Base-by-base conservation (phyloP, 768 basidiomycete species). In the Gymnopilus junonius region DNA sequence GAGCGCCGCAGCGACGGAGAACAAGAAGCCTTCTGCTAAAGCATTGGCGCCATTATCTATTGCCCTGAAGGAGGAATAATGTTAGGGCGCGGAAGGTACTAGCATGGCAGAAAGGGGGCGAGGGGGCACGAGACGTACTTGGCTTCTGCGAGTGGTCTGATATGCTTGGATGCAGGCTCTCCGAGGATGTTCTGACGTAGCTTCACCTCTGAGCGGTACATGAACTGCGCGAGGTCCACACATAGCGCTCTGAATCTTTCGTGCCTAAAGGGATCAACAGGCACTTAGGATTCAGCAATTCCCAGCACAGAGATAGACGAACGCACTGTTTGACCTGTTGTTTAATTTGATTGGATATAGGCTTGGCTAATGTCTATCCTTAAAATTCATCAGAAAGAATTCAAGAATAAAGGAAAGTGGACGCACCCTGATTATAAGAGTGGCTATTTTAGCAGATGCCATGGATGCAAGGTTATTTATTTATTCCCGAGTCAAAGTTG, bases 11-110 rank as follows among this genome's bases (percentile, higher is more conserved):
- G 93, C 93, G 2, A 95, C 93, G 20, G 79, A 71, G 70, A 95
- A 95, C 3, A 95, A 82, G 67, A 95, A 95, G 0, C 91, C 91
- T 75, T 95, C 93, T 0, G 93, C 93, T 4, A 95, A 80, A 5
- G 88, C 81, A 66, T 94, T 95, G 15, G 93, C 91, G 21, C 93
- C 93, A 67, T 90, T 93, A 62, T 94, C 92, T 62, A 95, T 91
- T 0, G 93, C 93, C 62, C 92, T 93, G 2, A 27, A 3, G 34
- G 10, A 31, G 34, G 17, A 15, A 12, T 35, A 20, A 65, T 31
- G 4, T 29, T 4, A 42, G 10, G 37, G 42, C n/a, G n/a, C n/a
- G n/a, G n/a, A n/a, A n/a, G n/a, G 11, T 32, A 20, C 40, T 34
- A 40, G 21, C 39, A 39, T 21, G 27, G 11, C 25, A 37, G 6